A percentile compares a stretch with the other conserved stretches of the same genome.
Conservation (phyloP, 257 asterid genomes). For the Nicotiana attenuata region DNA sequence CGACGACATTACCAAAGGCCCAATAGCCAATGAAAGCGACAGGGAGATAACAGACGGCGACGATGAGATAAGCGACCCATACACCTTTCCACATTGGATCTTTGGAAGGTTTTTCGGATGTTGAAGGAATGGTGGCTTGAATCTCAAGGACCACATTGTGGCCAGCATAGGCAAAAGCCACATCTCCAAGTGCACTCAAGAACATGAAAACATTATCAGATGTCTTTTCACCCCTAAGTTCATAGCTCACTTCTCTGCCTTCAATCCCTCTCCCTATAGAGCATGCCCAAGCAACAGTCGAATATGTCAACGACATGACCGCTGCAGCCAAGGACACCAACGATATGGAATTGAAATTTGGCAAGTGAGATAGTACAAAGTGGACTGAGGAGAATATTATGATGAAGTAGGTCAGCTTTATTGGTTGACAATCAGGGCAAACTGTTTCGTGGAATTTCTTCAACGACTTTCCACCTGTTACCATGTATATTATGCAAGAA, state of each 20-base stretch:
- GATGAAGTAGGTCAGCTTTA: conserved; percentile 50
- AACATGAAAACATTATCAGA: conserved; percentile 30
- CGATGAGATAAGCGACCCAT: conserved; percentile 40
- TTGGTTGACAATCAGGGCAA: conserved; percentile 21
- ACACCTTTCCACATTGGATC: conserved; percentile 79
- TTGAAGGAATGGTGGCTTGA: conserved; percentile 68
- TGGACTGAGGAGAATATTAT: conserved; percentile 46
- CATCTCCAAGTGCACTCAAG: conserved; percentile 63
- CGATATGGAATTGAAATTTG: conserved; percentile 65
- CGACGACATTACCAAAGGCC: conserved; percentile 45
- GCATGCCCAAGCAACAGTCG: conserved; percentile 52
- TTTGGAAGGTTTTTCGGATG: conserved; percentile 58
- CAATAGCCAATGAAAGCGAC: conserved; percentile 53
- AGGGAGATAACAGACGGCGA: conserved; percentile 58
- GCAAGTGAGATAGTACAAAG: conserved; percentile 45
- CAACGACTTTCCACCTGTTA: conserved; percentile 68
- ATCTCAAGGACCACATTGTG: conserved; percentile 71
- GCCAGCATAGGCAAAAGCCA: conserved; percentile 67
- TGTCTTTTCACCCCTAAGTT: conserved; percentile 10
- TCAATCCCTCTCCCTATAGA: conserved; percentile 26
- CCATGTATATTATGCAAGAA: conserved; percentile 69
- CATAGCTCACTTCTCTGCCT: conserved; percentile 35
- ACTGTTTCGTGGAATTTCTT: conserved; percentile 38
- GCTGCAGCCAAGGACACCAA: conserved; percentile 56
- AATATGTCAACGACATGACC: conserved; percentile 64